These are phyloP conservation scores for Phytophthora macrochlamydospora DNA, from an alignment of 352 stramenopile genomes.

Conservation along the genomic window DNA sequence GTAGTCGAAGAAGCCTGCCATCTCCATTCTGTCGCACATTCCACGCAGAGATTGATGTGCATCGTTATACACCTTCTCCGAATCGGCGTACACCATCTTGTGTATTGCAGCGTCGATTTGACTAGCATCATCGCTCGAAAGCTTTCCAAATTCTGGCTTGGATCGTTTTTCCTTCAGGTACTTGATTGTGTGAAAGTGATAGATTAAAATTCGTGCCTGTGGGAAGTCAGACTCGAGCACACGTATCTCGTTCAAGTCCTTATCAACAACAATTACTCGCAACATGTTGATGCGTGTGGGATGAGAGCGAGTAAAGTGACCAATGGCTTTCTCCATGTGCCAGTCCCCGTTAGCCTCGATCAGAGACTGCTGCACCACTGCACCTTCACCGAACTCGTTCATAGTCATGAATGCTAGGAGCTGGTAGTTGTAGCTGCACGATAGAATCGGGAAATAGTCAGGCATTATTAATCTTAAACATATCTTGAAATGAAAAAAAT, in stretches of 20 bases:
- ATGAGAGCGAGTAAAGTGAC: slow-evolving; percentile 2
- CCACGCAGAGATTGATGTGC: not conserved
- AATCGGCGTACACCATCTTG: slow-evolving; percentile 25
- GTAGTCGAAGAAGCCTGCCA: slow-evolving; percentile 22
- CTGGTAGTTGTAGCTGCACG: slow-evolving; percentile 29
- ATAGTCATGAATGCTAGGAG: slow-evolving; percentile 13
- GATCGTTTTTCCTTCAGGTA: slow-evolving; percentile 13
- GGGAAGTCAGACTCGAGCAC: slow-evolving; percentile 17
- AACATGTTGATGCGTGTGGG: not conserved
- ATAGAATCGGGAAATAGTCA: not conserved
- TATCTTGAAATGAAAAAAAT: too few relatives aligned
- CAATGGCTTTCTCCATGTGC: slow-evolving; percentile 17
- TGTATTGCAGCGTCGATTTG: slow-evolving; percentile 16
- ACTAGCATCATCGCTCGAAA: slow-evolving; percentile 16
- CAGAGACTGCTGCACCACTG: slow-evolving; percentile 11
- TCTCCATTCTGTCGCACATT: slow-evolving; percentile 2
- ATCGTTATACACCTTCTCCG: slow-evolving; percentile 2
- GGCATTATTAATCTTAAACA: not conserved
- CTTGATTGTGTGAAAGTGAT: slow-evolving; percentile 30
- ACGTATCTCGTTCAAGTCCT: slow-evolving; percentile 23
- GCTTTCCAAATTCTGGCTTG: slow-evolving; percentile 17
- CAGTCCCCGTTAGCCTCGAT: slow-evolving; percentile 15
- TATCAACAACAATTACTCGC: slow-evolving; percentile 18
- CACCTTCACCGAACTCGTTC: slow-evolving; percentile 20
- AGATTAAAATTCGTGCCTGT: slow-evolving; percentile 9